phyloP scores from a whole-genome alignment of 495 filamentous ascomycete species.

The Darksidea phi region DNA sequence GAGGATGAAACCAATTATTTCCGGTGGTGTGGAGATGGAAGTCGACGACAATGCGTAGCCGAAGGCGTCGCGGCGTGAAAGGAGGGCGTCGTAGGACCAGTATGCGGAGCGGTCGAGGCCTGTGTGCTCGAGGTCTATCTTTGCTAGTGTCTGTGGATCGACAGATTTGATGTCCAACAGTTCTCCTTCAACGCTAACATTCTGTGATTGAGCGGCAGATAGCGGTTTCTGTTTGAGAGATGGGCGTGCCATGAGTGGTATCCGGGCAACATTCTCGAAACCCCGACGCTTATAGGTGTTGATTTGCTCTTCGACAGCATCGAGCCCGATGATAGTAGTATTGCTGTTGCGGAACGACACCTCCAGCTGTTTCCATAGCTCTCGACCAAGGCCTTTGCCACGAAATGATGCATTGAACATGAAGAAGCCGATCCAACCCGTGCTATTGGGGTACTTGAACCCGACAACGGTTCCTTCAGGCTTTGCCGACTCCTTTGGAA shows the following conservation, averaged over 20 bases:
- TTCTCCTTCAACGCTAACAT: background rate
- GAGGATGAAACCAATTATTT: conserved; percentile 20
- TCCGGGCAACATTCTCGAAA: conserved; percentile 10
- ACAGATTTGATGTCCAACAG: conserved; percentile 18
- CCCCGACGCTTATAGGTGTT: conserved; percentile 29
- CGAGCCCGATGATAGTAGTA: conserved; percentile 20
- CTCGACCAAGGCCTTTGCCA: conserved; percentile 18
- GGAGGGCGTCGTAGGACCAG: conserved; percentile 30
- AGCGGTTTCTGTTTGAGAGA: conserved; percentile 20
- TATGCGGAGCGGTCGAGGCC: conserved; percentile 20
- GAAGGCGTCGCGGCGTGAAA: conserved; percentile 22
- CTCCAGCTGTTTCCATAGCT: conserved; percentile 7
- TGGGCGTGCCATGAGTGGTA: conserved; percentile 20
- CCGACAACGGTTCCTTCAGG: conserved; percentile 32
- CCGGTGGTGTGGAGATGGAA: background rate
- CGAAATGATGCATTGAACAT: conserved; percentile 21
- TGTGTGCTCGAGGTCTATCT: conserved; percentile 20
- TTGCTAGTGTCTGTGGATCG: conserved; percentile 1
- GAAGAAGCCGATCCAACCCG: conserved; percentile 36
- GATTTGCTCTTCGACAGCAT: conserved; percentile 30
- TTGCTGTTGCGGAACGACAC: background rate
- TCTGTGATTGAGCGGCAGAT: background rate
- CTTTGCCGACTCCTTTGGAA: conserved; percentile 13
- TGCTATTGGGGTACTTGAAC: conserved; percentile 29
- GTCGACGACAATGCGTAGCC: conserved; percentile 15